Base-by-base conservation (phyloP, 2,329 filamentous ascomycete genomes). In the Sporothrix luriei region DNA sequence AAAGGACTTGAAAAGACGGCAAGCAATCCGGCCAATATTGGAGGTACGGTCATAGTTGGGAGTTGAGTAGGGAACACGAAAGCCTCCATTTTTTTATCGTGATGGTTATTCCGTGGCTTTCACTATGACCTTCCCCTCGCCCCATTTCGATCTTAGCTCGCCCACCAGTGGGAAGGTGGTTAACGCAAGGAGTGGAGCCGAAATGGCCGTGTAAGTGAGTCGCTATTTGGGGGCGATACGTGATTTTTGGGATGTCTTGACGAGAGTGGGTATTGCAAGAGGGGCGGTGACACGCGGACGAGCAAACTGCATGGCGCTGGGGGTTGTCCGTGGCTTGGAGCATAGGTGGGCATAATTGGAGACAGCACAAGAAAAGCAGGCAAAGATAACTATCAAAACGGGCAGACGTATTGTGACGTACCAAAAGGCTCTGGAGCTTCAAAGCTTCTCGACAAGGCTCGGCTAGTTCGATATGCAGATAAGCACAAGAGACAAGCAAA, bases 391-490 rank as follows among this genome's bases (percentile, higher is more conserved):
- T 9, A 29, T 13, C 7, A 54, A 11, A 21, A 16, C 13, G 21
- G 38, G 13, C 57, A 61, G 43, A 24, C 33, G 9, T 7, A 13
- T 14, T 21, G 19, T 43, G n/a, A 62, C 57, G 16, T 62, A 62
- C 57, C 57, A 62, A 61, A 24, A 62, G 38, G 51, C 24, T 29
- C 11, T 13, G 14, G 14, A 24, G 57, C 38, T 46, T 46, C 57
- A 21, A 57, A 21, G 54, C 29, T 40, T 55, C 16, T 9, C 19
- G 24, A 57, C 54, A 38, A 57, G 54, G 38, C 57, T 62, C 57
- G 57, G 57, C 38, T 62, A 62, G 57, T n/a, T n/a, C 57, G 6
- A 62, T 62, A 62, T 46, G 57, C 57, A 46, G 21, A 62, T 46
- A 46, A 38, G 40, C n/a, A 46, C 21, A 62, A 62, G 21, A 2